Conservation (phyloP, 345 rosid species). For the Reutealis trisperma region DNA sequence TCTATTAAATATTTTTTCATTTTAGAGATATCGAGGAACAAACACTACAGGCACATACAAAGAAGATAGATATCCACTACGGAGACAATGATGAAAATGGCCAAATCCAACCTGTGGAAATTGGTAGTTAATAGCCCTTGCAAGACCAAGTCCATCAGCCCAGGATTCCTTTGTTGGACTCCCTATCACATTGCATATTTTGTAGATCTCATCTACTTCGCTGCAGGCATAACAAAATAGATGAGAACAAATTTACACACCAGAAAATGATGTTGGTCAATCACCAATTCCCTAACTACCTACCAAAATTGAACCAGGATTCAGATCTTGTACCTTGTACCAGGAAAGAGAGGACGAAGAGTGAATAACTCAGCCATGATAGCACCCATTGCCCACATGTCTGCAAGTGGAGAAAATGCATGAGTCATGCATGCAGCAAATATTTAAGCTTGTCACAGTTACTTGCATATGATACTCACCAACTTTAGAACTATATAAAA, state of each 20-base stretch:
- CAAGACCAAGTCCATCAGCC: constrained; percentile 88
- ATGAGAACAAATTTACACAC: neutral
- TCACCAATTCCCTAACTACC: neutral
- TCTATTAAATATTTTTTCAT: neutral
- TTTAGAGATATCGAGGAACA: neutral
- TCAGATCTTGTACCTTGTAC: constrained; percentile 54
- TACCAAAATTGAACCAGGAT: neutral
- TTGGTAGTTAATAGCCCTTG: constrained; percentile 71
- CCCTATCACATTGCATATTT: constrained; percentile 87
- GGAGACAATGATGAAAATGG: neutral
- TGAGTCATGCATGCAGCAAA: no score
- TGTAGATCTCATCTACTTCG: constrained; percentile 93
- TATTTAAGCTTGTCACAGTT: no score
- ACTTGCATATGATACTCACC: constrained; percentile 50
- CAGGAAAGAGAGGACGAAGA: constrained; percentile 89
- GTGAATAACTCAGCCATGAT: constrained; percentile 85
- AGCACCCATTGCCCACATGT: constrained; percentile 99
- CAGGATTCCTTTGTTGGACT: constrained; percentile 76
- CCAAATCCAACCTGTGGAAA: constrained; percentile 48
- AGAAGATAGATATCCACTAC: neutral
- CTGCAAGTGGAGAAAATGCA: constrained; percentile 32
- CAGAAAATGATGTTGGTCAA: neutral
- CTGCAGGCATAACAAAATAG: constrained; percentile 48
- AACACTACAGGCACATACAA: neutral
- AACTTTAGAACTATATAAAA: constrained; percentile 75